Evolutionary conservation across 805 yeast species (phyloP).

Genomic region (Saturnispora ahearnii): DNA sequence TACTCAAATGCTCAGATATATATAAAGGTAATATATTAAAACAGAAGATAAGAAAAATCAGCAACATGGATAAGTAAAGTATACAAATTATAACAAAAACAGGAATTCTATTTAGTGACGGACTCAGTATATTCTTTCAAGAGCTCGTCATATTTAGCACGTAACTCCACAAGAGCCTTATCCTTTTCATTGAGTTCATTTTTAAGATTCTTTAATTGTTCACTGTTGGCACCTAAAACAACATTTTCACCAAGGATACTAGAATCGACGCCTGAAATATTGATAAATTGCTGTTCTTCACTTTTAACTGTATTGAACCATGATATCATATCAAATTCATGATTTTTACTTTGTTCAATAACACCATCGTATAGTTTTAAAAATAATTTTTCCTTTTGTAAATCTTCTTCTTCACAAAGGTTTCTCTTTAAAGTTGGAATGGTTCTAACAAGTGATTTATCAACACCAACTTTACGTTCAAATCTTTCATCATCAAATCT

Average conservation of each 20-base stretch:
- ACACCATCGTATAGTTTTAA: slow-evolving; percentile 25
- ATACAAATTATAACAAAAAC: too few relatives aligned
- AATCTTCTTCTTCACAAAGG: slow-evolving; percentile 32
- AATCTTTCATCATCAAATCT: slow-evolving; percentile 12
- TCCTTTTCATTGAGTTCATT: slow-evolving; percentile 9
- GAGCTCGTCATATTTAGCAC: slow-evolving; percentile 14
- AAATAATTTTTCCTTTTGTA: slow-evolving; percentile 36
- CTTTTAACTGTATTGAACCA: slow-evolving; percentile 41
- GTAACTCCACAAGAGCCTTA: slow-evolving; percentile 7
- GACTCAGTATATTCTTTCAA: slow-evolving; percentile 11
- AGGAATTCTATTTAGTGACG: slow-evolving; percentile 5
- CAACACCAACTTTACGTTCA: slow-evolving; percentile 24
- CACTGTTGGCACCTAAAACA: slow-evolving; percentile 4
- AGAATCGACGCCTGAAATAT: slow-evolving; percentile 33
- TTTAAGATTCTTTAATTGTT: slow-evolving; percentile 5
- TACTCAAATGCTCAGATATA: too few relatives aligned
- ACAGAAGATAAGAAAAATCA: background rate
- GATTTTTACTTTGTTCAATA: slow-evolving; percentile 10
- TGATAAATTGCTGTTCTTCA: slow-evolving; percentile 46
- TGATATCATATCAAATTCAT: slow-evolving; percentile 33
- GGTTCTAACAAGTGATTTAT: slow-evolving; percentile 28
- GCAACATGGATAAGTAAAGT: too few relatives aligned
- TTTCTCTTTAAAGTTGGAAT: slow-evolving; percentile 63
- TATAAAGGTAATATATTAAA: background rate
- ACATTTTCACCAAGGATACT: slow-evolving; percentile 9